A percentile compares a stretch with the other conserved stretches of the same genome.
phyloP scores from a whole-genome alignment of 495 filamentous ascomycete genomes.

The Terfezia claveryi region DNA sequence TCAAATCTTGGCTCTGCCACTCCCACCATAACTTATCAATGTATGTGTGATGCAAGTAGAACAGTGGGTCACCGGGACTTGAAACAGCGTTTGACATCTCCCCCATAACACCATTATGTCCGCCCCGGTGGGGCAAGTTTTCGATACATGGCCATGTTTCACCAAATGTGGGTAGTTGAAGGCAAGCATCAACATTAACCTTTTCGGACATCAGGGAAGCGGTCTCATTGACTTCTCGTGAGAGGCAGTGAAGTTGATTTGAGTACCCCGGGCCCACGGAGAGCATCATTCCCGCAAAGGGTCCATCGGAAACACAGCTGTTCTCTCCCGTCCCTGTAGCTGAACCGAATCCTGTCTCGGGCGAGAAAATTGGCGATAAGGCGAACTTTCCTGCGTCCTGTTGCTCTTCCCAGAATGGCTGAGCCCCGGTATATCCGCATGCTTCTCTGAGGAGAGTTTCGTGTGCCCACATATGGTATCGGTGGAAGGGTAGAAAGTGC shows the following conservation, averaged over 20 bases:
- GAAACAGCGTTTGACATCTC: conserved; percentile 19
- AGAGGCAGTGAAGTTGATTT: conserved; percentile 14
- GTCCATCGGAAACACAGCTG: conserved; percentile 10
- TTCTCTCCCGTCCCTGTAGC: conserved; percentile 4
- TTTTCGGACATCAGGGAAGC: conserved; percentile 5
- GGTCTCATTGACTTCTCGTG: conserved; percentile 13
- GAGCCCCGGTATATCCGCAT: conserved; percentile 17
- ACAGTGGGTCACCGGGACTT: conserved; percentile 27
- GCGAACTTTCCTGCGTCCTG: conserved; percentile 8
- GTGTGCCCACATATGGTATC: conserved; percentile 19
- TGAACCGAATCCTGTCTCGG: conserved; percentile 1
- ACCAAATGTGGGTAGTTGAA: conserved; percentile 6
- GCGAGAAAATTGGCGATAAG: conserved; percentile 5
- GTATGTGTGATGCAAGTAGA: conserved; percentile 31
- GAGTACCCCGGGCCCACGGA: neutral
- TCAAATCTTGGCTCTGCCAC: conserved; percentile 26
- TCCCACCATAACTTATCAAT: conserved; percentile 30
- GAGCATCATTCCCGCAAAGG: conserved; percentile 7
- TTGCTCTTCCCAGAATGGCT: conserved; percentile 19
- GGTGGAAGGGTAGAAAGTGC: conserved; percentile 21
- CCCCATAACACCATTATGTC: conserved; percentile 19
- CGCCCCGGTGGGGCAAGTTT: conserved; percentile 16
- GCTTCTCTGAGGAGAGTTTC: conserved; percentile 17
- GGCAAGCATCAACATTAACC: conserved; percentile 14
- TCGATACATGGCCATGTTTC: conserved; percentile 18